Base-by-base conservation (phyloP, 345 rosid species). In the Zanthoxylum bungeanum region DNA sequence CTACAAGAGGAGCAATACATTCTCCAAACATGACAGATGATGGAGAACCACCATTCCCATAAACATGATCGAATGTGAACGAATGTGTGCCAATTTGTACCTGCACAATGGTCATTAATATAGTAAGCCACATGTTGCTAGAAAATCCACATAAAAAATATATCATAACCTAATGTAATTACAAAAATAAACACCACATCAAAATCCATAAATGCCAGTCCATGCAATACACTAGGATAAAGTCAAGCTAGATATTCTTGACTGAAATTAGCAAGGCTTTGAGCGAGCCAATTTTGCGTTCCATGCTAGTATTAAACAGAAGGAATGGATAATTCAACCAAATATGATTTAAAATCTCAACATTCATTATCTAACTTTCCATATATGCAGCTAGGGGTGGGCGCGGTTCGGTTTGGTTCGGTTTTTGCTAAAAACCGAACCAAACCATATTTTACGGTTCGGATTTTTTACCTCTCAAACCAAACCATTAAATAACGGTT, bases 11-110 rank as follows among this genome's bases (percentile, higher is more conserved):
- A 53, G 86, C 83, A 55, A 89, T 74, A 66, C 97, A 91, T 78
- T 89, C 91, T 71, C 77, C 80, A 78, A 91, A 91, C 87, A 91
- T 89, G 58, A 75, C 74, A 14, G 88, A 77, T 40, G 92, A 69
- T 1, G 84, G 83, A 72, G 88, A 79, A 65, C 80, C 88, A 49
- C 78, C 85, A 73, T 85, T 83, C 67, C 92, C 92, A 67, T 91
- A 91, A n/a, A 91, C 94, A 74, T 78, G 87, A 85, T 91, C 97
- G 74, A 87, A 91, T 5, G 92, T 91, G 70, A 89, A 91, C 1
- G 92, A 83, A 78, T 91, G 97, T 40, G 87, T 62, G 60, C 97
- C 93, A 72, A 91, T 84, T 78, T 87, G 87, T 68, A 91, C 92
- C 97, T 91, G 74, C 82, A 75, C 37, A 74, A 78, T 17, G 57